Evolutionary conservation across 2,329 filamentous ascomycete species (phyloP), one percentile per base, ranked within the genome.

Genomic region (Parafenestella ontariensis): DNA sequence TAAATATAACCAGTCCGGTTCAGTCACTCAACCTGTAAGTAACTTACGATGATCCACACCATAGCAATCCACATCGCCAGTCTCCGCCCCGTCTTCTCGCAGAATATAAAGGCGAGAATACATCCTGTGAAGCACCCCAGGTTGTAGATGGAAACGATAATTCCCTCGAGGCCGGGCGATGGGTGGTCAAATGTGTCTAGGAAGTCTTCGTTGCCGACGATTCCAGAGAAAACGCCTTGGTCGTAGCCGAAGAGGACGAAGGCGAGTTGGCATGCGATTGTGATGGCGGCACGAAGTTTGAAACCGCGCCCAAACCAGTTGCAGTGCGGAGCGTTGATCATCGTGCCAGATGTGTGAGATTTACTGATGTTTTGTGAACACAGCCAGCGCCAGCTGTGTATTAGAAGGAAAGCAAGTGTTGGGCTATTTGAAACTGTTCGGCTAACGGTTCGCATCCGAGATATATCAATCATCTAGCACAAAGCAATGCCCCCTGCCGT

Each of bases 71-170:
- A 78, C 76, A 76, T 77, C 18, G 70, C 73, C 21, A 70, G 49
- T 26, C 74, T 65, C 23, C 76, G 52, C 0, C 76, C 76, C 1
- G 72, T 66, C 39, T 65, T 71, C 49, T 77, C 76, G 36, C 74
- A 76, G 9, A 72, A 69, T 2, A 75, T 51, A 55, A 78, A 77
- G 2, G 62, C 66, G 1, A 78, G 40, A 17, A 78, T 73, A 47
- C 73, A 77, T 26, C 76, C 76, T 0, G 65, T 65, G 47, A 77
- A 77, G 15, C 70, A 73, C 11, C 72, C 72, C 0, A 78, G 59
- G 46, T 77, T 77, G 57, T 78, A 78, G 11, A 77, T 77, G 1
- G 68, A 73, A 1, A 79, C 77, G 33, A 78, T 79, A 52, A 78
- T 79, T 31, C 77, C 77, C 51, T 78, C 75, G 3, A 77, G 69